Evolutionary conservation across 257 asterid species (phyloP), one percentile per base, ranked within the genome.

Genomic region (Euphrasia confusa): DNA sequence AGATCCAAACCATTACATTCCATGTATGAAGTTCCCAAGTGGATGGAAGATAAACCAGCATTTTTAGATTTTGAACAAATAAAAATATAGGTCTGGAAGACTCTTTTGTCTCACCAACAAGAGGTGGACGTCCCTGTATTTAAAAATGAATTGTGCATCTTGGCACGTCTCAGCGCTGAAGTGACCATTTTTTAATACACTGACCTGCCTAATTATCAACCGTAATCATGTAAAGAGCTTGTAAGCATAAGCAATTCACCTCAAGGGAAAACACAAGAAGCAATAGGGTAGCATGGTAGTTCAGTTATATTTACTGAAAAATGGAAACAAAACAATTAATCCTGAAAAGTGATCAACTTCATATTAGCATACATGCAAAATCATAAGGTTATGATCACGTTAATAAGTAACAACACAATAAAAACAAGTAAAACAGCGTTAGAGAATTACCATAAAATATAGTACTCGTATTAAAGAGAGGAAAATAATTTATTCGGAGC

Each of bases 1-100:
- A 11, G 62, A 71, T 40, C 65, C 48, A 72, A 68, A 26, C 32
- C 24, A 35, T 30, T 64, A 60, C 70, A 57, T n/a, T 71, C 50
- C 28, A 33, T 48, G 64, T 45, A 64, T 12, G 18, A n/a, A 9
- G 21, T 44, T 45, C 54, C 58, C 1, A 14, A 58, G 71, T 53
- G 40, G 40, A 30, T 4, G 4, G 1, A 14, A 67, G 68, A 56
- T 33, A 32, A 61, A 53, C 54, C 2, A 42, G 75, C 18, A 64
- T 64, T 65, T 30, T 13, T 30, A 15, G 14, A 56, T 14, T 10
- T 21, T 10, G 44, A 66, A 55, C 12, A 30, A 60, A 61, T 24
- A 68, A 28, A 15, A 55, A 66, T 37, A 37, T 32, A 32, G 5
- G 37, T 4, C 37, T 32, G 37, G 37, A 32, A 32, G 37, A 32